phyloP scores from a whole-genome alignment of 148 eudicot species.

The Amaranthus cruentus region DNA sequence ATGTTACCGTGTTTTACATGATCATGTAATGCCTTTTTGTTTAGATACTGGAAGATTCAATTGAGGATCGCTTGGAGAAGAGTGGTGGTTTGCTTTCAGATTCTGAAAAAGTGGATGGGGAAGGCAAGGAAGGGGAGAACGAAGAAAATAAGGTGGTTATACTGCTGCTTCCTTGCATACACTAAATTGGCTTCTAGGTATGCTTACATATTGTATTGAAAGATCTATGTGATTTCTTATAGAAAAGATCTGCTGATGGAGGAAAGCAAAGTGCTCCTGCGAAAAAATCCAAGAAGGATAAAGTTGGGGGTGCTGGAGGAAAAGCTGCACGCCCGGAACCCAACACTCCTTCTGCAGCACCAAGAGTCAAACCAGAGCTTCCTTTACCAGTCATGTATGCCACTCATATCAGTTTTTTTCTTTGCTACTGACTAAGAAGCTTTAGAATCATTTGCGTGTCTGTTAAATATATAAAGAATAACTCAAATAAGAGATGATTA shows the following conservation, averaged over 20 bases:
- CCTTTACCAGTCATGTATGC: conserved; percentile 73
- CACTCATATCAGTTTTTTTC: background rate
- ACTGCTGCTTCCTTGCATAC: conserved; percentile 13
- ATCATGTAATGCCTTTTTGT: conserved; percentile 7
- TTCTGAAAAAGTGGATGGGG: conserved; percentile 77
- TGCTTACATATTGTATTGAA: conserved; percentile 8
- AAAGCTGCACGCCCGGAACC: conserved; percentile 66
- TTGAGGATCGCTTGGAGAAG: conserved; percentile 89
- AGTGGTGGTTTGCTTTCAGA: conserved; percentile 59
- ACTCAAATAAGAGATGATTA: background rate
- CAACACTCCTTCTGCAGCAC: conserved; percentile 47
- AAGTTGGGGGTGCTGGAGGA: conserved; percentile 52
- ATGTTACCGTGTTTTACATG: background rate
- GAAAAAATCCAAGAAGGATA: conserved; percentile 89
- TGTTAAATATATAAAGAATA: background rate
- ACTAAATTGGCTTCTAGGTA: background rate
- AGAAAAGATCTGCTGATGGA: conserved; percentile 84
- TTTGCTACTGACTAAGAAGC: background rate
- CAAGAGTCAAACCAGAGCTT: conserved; percentile 94
- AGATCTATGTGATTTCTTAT: conserved; percentile 15
- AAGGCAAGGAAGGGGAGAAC: conserved; percentile 72
- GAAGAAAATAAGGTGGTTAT: conserved; percentile 72
- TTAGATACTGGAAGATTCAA: conserved; percentile 86
- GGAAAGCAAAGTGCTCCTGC: conserved; percentile 77
- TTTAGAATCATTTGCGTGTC: background rate